phyloP scores from a whole-genome alignment of 768 basidiomycete species.

The Russula vinacea region DNA sequence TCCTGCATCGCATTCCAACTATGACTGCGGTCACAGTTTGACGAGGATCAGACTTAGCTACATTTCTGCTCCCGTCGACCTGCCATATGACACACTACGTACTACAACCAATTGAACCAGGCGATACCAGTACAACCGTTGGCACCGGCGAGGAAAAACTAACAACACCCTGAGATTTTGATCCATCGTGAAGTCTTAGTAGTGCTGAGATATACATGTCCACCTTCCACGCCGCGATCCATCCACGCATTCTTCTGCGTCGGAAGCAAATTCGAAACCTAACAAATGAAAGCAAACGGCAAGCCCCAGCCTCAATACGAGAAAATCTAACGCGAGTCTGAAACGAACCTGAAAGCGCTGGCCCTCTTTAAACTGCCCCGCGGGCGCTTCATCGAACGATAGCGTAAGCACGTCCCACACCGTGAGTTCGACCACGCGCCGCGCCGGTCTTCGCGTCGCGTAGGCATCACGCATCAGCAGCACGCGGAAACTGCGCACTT shows the following conservation, averaged over 20 bases:
- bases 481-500: slow-evolving; percentile 28
- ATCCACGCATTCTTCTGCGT: slow-evolving; percentile 71
- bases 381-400: slow-evolving; percentile 16
- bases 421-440: slow-evolving; percentile 26
- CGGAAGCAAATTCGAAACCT: slow-evolving; percentile 70
- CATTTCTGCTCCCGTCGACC: background rate
- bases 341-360: slow-evolving; percentile 26
- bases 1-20: no score
- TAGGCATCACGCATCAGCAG: slow-evolving; percentile 27
- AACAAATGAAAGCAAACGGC: background rate
- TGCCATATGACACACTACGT: background rate
- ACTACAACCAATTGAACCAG: background rate
- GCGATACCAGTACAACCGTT: background rate
- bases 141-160: background rate
- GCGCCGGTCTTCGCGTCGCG: slow-evolving; percentile 18
- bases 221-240: slow-evolving; percentile 45
- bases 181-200: slow-evolving; percentile 65
- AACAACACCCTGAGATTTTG: slow-evolving; percentile 26
- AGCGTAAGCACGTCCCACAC: slow-evolving; percentile 28
- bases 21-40: no score
- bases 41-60: no score
- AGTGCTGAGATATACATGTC: slow-evolving; percentile 69
- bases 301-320: background rate
- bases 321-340: background rate
- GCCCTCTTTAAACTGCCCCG: slow-evolving; percentile 24